A percentile compares a stretch with the other conserved stretches of the same genome.
phyloP scores from a whole-genome alignment of 495 filamentous ascomycete genomes.

The Elaphomyces granulatus region DNA sequence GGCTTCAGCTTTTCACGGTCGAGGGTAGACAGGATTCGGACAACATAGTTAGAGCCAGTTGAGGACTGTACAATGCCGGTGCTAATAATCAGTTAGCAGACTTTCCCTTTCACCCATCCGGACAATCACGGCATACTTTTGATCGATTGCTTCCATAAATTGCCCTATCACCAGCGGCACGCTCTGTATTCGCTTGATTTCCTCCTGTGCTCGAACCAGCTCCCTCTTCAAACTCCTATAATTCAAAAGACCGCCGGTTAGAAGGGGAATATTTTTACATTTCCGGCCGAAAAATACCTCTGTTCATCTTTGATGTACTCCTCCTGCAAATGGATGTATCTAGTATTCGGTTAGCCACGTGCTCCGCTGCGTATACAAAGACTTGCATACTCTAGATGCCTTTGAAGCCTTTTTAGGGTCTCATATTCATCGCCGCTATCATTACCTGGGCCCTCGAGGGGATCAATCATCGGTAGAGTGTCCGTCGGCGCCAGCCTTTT shows the following conservation, averaged over 20 bases:
- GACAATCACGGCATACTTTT: conserved; percentile 93
- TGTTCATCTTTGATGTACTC: conserved; percentile 99
- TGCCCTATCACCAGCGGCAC: conserved; percentile 96
- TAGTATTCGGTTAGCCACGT: conserved; percentile 26
- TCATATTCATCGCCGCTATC: conserved; percentile 90
- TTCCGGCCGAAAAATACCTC: conserved; percentile 47
- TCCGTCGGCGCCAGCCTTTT: conserved; percentile 65
- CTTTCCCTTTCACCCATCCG: too few species aligned
- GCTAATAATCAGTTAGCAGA: too few species aligned
- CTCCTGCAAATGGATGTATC: conserved; percentile 95
- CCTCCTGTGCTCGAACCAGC: conserved; percentile 92
- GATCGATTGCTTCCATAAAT: conserved; percentile 99
- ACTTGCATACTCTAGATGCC: conserved; percentile 70
- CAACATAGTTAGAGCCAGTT: conserved; percentile 97
- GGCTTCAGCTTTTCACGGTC: conserved; percentile 96
- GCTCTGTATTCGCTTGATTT: conserved; percentile 98
- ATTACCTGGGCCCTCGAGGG: conserved; percentile 61
- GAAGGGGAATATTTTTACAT: not conserved
- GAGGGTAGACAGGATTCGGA: conserved; percentile 94
- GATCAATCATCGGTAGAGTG: conserved; percentile 78
- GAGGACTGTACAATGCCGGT: conserved; percentile 98
- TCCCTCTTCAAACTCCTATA: conserved; percentile 87
- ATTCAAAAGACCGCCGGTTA: not conserved
- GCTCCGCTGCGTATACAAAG: not conserved
- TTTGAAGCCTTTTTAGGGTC: conserved; percentile 83